A percentile compares a stretch with the other conserved stretches of the same genome.
Evolutionary conservation across 2,329 filamentous ascomycete genomes (phyloP).

Genomic region (Aspergillus fructus): DNA sequence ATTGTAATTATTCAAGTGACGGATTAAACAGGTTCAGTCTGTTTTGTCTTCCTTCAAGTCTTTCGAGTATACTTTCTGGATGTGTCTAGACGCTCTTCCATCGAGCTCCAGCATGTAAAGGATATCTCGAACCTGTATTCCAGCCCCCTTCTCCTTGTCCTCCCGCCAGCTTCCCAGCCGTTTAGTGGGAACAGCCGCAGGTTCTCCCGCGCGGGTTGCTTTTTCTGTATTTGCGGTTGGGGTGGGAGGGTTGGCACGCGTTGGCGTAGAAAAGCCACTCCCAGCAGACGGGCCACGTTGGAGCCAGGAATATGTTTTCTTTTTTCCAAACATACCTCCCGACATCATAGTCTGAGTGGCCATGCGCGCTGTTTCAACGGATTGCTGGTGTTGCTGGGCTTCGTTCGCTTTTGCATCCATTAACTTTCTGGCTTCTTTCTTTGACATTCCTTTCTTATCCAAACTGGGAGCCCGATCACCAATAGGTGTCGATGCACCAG

Average conservation of each 20-base stretch:
- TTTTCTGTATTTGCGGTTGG: conserved; percentile 32
- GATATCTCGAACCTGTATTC: conserved; percentile 83
- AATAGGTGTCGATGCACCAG: conserved; percentile 54
- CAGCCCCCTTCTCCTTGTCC: conserved; percentile 70
- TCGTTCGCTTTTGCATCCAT: conserved; percentile 73
- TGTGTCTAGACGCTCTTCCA: conserved; percentile 51
- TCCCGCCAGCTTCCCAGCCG: conserved; percentile 76
- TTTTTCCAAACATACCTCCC: conserved; percentile 49
- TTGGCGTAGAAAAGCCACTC: conserved; percentile 40
- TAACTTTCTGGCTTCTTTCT: conserved; percentile 81
- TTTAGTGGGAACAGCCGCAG: conserved; percentile 49
- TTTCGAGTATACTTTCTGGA: conserved; percentile 45
- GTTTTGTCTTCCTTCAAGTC: conserved; percentile 42
- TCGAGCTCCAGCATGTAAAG: conserved; percentile 77
- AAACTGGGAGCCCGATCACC: conserved; percentile 57
- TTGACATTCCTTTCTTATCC: conserved; percentile 69
- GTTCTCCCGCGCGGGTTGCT: conserved; percentile 27
- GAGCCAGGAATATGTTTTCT: conserved; percentile 51
- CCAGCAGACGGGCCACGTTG: conserved; percentile 36
- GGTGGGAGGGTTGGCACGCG: conserved; percentile 31
- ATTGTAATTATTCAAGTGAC: background rate
- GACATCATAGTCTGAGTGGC: conserved; percentile 64
- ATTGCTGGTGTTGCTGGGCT: conserved; percentile 74
- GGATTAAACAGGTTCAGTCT: conserved; percentile 20
- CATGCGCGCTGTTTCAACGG: conserved; percentile 79